Base-by-base conservation (phyloP, 1,139 yeast species). In the Zygoascus meyerae region DNA sequence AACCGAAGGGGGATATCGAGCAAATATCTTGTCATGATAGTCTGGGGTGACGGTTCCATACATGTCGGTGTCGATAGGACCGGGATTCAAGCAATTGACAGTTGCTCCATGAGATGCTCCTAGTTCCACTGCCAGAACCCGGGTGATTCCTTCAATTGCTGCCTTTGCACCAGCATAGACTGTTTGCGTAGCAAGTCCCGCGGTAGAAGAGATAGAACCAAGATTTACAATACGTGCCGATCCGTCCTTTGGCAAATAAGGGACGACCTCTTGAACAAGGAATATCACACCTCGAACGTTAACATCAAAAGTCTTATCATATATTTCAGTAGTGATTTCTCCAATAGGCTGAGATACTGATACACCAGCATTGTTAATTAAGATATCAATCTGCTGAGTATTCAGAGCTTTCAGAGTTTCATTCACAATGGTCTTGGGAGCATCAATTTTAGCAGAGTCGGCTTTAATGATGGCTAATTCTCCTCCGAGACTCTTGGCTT, bases 261-360 rank as follows among this genome's bases (percentile, higher is more conserved):
- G 54, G 11, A 44, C 39, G 11, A 51, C 57, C 12, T 42, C 53
- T 46, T 59, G 52, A 8, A 55, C 53, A 11, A 59, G 46, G 46
- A 59, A 57, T 6, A 55, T 38, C 5, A 55, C 54, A 1, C 58
- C 60, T 18, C 54, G 51, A n/a, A 59, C 54, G 42, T 59, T 59
- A 34, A 55, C 41, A 37, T 50, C 52, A 52, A 57, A 54, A 2
- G 48, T 42, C 31, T 39, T 38, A 18, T 55, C 49, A 40, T 52
- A 59, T 5, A 21, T 39, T 5, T 54, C 55, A 32, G 46, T 49
- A 3, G 55, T 51, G 9, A 54, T 42, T 15, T 35, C 33, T 8
- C 44, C 50, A 29, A 54, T 48, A 2, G 37, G 30, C 17, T 49
- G 38, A 18, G 15, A 21, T 8, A 36, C 28, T 51, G 49, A 42